Conservation (phyloP, 805 yeast genomes). For the Pichia pseudocactophila region DNA sequence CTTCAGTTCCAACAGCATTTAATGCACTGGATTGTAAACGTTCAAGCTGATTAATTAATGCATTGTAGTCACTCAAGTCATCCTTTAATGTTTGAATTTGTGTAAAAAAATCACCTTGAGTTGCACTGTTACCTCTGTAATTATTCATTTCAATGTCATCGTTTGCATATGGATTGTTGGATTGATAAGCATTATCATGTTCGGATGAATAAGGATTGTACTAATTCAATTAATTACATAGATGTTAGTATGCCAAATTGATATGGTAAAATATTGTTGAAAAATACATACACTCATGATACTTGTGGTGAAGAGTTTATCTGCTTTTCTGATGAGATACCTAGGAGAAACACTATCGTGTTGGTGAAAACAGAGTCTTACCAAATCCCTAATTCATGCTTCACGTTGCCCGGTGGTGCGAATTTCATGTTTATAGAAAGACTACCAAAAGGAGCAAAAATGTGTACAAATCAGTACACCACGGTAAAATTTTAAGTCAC, state of each 20-base stretch:
- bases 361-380: too few species aligned
- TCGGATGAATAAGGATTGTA: slow-evolving; percentile 22
- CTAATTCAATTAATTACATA: background rate
- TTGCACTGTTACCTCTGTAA: background rate
- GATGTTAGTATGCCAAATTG: slow-evolving; percentile 1
- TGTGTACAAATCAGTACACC: too few species aligned
- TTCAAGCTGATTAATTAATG: slow-evolving; percentile 60
- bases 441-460: too few species aligned
- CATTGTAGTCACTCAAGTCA: slow-evolving; percentile 61
- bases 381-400: too few species aligned
- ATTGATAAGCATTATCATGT: slow-evolving; percentile 17
- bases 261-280: background rate
- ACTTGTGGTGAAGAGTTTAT: background rate
- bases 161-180: slow-evolving; percentile 10
- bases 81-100: slow-evolving; percentile 61
- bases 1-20: slow-evolving; percentile 64
- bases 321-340: background rate
- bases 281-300: background rate
- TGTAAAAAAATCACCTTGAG: slow-evolving; percentile 46
- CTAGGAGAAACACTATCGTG: too few species aligned
- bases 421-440: too few species aligned
- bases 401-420: too few species aligned
- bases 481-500: too few species aligned
- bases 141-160: slow-evolving; percentile 15
- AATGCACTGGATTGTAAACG: slow-evolving; percentile 60